Percentiles rank a stretch among this genome's conserved stretches.
These are phyloP conservation scores for Phanerodontia chrysosporium DNA, from an alignment of 768 basidiomycete species.

Conservation along the genomic window DNA sequence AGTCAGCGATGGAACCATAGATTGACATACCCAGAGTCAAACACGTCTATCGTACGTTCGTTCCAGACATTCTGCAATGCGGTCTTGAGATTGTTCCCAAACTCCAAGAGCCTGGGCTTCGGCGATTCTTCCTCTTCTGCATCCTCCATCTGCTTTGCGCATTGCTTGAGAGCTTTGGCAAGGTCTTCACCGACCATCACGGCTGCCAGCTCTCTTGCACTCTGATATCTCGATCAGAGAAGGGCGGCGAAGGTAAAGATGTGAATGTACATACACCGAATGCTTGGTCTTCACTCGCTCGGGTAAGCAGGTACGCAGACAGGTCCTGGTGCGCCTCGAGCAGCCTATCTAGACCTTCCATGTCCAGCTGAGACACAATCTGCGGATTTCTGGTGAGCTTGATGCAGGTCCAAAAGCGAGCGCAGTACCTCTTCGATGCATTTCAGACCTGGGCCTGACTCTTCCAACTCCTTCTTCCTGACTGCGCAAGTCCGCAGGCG, in stretches of 20 bases:
- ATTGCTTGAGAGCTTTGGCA: slow-evolving; percentile 59
- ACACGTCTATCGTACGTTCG: slow-evolving; percentile 64
- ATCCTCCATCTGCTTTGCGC: slow-evolving; percentile 45
- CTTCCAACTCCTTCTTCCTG: slow-evolving; percentile 31
- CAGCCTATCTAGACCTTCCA: slow-evolving; percentile 52
- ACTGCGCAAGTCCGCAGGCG: slow-evolving; percentile 56
- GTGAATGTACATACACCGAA: slow-evolving; percentile 54
- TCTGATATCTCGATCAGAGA: slow-evolving; percentile 39
- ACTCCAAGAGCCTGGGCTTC: slow-evolving; percentile 34
- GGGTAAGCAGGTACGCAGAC: slow-evolving; percentile 60
- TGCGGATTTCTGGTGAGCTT: too few relatives aligned
- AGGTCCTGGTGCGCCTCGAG: slow-evolving; percentile 63
- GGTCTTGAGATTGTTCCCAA: slow-evolving; percentile 55
- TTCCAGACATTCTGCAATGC: slow-evolving; percentile 75
- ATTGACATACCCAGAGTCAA: slow-evolving; percentile 71
- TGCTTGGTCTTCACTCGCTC: slow-evolving; percentile 74
- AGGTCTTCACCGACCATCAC: slow-evolving; percentile 83
- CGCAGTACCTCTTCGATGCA: slow-evolving; percentile 67
- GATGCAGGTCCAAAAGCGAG: too few relatives aligned
- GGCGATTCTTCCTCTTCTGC: slow-evolving; percentile 32
- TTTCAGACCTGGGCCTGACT: slow-evolving; percentile 28
- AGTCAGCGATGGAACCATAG: not conserved
- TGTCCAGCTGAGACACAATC: slow-evolving; percentile 50
- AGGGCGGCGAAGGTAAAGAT: not conserved
- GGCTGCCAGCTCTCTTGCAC: slow-evolving; percentile 76